Base-by-base conservation (phyloP, 805 yeast genomes). In the Pichia nanzhaoensis region DNA sequence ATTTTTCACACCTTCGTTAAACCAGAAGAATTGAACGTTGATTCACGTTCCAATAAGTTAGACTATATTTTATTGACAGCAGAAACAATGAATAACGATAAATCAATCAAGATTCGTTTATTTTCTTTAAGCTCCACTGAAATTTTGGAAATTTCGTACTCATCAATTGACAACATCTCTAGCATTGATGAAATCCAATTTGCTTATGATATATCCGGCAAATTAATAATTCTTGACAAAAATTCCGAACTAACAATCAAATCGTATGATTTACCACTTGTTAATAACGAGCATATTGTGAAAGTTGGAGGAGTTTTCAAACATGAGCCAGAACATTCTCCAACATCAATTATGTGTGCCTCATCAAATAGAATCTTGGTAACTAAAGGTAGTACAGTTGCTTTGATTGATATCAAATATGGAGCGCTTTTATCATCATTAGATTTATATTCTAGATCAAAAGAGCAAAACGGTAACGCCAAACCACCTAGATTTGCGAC, bases 311-410 rank as follows among this genome's bases (percentile, higher is more conserved):
- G 49, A 20, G 54, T 56, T 20, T 63, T 61, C 41, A 42, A 45
- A 17, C 57, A 58, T 28, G 67, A 63, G 42, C 52, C 54, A 12
- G 18, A 24, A 5, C 52, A 53, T 21, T 50, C 58, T 13, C 58
- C 63, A 37, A 49, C 62, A 27, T 65, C 77, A 2, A 60, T 74
- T 24, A 44, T 56, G 31, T 59, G 71, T 3, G 71, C 72, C 4
- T 65, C 75, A 34, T 58, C 70, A 13, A 75, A 73, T 51, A 64
- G 82, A 51, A 51, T 75, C n/a, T 56, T 77, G 10, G 50, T 76
- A 9, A 60, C 76, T 0, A 57, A 61, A 43, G 66, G 65, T 24
- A 61, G 66, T 48, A 63, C 67, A 42, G 55, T 75, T 31, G 65
- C 67, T 34, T 57, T 77, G 41, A 51, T 77, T 40, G 78, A 75